Evolutionary conservation across 495 filamentous ascomycete genomes (phyloP).

Genomic region (Penicillium antarcticum): DNA sequence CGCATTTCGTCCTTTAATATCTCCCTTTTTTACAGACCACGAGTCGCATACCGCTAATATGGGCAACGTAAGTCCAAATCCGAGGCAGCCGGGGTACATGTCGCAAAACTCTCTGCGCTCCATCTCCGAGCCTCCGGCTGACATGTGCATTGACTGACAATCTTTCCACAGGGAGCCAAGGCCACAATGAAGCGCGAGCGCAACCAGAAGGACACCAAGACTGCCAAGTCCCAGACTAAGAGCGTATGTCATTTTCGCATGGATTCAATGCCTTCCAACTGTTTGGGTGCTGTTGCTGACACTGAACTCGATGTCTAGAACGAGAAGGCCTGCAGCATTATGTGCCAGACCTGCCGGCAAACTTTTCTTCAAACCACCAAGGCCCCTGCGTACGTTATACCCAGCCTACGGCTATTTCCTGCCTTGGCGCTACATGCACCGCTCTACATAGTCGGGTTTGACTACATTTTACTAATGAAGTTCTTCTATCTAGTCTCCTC

Average conservation of each 20-base stretch:
- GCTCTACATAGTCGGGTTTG: not conserved
- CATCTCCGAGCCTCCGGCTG: not conserved
- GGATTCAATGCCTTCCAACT: not conserved
- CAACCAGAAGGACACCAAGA: constrained; percentile 18
- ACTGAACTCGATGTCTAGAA: constrained; percentile 9
- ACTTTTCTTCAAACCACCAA: constrained; percentile 31
- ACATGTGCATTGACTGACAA: constrained; percentile 9
- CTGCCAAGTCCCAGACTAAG: constrained; percentile 24
- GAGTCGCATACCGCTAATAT: constrained; percentile 11
- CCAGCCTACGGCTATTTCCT: not conserved
- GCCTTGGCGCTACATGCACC: no score
- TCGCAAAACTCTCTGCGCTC: not conserved
- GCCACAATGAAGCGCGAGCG: constrained; percentile 27
- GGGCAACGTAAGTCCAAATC: constrained; percentile 18
- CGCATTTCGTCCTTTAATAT: not conserved
- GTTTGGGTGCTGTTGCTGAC: not conserved
- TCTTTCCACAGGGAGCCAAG: constrained; percentile 24
- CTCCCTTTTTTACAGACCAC: not conserved
- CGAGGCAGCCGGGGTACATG: not conserved
- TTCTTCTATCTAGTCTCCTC: constrained; percentile 15
- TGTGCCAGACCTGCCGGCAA: constrained; percentile 24
- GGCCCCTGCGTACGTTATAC: constrained; percentile 24
- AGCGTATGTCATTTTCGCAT: constrained; percentile 10
- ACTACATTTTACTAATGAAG: constrained; percentile 1
- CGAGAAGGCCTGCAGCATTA: constrained; percentile 27